A percentile compares a stretch with the other conserved stretches of the same genome.
Evolutionary conservation across 176 grass and related monocot genomes (phyloP).

Genomic region (Triticum urartu): DNA sequence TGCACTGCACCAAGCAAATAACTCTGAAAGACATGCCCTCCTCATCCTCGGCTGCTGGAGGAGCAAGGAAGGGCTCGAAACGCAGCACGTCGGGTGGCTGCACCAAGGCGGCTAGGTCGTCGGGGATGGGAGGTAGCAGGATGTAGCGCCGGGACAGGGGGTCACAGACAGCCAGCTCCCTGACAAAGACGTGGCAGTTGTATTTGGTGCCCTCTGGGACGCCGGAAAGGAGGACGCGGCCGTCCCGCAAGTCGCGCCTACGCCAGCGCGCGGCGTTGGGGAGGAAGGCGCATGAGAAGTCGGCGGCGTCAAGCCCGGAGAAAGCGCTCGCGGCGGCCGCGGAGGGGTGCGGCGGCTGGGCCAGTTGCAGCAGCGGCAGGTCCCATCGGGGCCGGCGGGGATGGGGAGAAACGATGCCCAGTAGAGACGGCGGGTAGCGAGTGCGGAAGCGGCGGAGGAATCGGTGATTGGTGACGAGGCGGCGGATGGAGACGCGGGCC

Average conservation of each 20-base stretch:
- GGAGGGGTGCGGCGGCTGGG: neutral
- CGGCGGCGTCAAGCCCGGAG: neutral
- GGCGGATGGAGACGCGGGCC: neutral
- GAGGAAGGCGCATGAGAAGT: neutral
- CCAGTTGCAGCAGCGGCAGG: neutral
- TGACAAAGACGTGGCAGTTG: neutral
- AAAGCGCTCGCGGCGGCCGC: neutral
- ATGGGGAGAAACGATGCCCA: neutral
- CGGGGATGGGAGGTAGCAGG: neutral
- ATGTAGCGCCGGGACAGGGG: neutral
- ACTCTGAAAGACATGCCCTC: no score
- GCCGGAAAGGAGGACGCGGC: neutral
- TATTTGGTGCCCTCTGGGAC: neutral
- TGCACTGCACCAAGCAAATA: no score
- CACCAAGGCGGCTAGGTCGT: neutral
- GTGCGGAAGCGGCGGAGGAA: neutral
- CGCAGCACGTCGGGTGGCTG: no score
- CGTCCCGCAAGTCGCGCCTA: neutral
- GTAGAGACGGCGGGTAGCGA: neutral
- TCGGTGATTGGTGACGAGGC: neutral
- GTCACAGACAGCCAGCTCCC: neutral
- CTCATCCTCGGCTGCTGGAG: no score
- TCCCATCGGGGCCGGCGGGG: neutral
- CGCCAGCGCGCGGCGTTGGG: neutral
- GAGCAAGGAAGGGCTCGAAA: no score